A percentile compares a stretch with the other conserved stretches of the same genome.
Evolutionary conservation across 2,329 filamentous ascomycete species (phyloP).

Genomic region (Pseudogymnoascus sp.): DNA sequence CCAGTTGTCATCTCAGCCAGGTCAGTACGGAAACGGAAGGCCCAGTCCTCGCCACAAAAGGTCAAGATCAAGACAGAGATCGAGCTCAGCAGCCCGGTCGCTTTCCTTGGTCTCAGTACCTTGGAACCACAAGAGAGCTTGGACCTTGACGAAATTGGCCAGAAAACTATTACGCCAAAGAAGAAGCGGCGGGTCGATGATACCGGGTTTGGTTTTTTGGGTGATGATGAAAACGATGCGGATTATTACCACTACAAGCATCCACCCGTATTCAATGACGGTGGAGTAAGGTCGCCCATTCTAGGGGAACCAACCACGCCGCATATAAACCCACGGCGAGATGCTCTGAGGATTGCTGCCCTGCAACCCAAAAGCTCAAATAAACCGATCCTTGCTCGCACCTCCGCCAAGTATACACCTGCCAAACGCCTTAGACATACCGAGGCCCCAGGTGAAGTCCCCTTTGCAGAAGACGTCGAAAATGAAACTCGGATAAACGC

Average conservation of each 20-base stretch:
- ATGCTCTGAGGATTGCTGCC: conserved; percentile 11
- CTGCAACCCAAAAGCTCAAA: conserved; percentile 24
- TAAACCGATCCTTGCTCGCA: conserved; percentile 19
- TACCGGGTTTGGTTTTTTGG: neutral
- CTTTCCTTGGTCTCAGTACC: conserved; percentile 14
- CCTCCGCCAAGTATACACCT: conserved; percentile 11
- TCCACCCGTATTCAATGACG: neutral
- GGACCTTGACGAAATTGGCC: conserved; percentile 30
- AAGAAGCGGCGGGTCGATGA: conserved; percentile 17
- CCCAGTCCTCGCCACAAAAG: conserved; percentile 12
- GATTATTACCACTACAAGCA: neutral
- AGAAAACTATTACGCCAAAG: conserved; percentile 27
- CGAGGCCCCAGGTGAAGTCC: neutral
- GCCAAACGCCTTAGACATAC: neutral
- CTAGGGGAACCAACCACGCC: conserved; percentile 1
- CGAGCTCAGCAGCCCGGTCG: conserved; percentile 23
- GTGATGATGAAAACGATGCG: neutral
- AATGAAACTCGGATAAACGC: neutral
- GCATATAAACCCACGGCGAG: conserved; percentile 8
- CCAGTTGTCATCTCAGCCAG: conserved; percentile 21
- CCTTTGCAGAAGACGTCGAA: conserved; percentile 21
- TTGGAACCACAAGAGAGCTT: conserved; percentile 23
- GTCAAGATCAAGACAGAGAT: conserved; percentile 21
- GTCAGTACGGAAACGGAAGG: conserved; percentile 21
- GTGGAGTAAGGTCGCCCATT: neutral